A percentile compares a stretch with the other conserved stretches of the same genome.
These are phyloP conservation scores for Hypoxylon sp. DNA, from an alignment of 2,329 filamentous ascomycete species.

Conservation along the genomic window DNA sequence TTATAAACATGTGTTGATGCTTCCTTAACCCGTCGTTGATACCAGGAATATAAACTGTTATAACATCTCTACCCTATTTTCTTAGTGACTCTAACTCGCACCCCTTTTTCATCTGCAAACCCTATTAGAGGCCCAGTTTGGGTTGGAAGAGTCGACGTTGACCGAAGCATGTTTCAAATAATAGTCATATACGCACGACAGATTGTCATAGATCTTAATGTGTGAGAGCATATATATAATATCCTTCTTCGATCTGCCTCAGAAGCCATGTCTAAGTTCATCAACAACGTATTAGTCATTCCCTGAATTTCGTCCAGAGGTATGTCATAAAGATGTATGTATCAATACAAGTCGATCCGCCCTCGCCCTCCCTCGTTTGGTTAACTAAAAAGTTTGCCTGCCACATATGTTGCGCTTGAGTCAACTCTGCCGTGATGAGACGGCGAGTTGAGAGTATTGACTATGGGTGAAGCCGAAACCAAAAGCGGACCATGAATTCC, in stretches of 20 bases:
- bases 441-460: slow-evolving; percentile 14
- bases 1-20: too few species aligned
- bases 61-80: too few species aligned
- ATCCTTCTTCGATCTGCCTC: slow-evolving; percentile 31
- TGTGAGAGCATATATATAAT: slow-evolving; percentile 22
- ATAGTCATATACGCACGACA: neutral
- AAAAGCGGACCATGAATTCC: slow-evolving; percentile 9
- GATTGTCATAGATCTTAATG: slow-evolving; percentile 11
- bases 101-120: neutral
- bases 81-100: too few species aligned
- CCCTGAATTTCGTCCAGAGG: slow-evolving; percentile 11
- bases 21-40: too few species aligned
- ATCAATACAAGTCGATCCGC: slow-evolving; percentile 24
- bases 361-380: neutral
- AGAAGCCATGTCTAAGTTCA: slow-evolving; percentile 17
- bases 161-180: neutral
- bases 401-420: neutral
- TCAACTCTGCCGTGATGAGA: slow-evolving; percentile 5
- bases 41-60: too few species aligned
- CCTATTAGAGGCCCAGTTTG: too few species aligned
- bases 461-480: neutral
- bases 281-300: slow-evolving; percentile 27
- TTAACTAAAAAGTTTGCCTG: neutral
- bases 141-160: neutral
- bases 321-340: slow-evolving; percentile 11